A percentile compares a stretch with the other conserved stretches of the same genome.
Evolutionary conservation across 1,284 basidiomycete species (phyloP).

Genomic region (Leccinum glutinopallens): DNA sequence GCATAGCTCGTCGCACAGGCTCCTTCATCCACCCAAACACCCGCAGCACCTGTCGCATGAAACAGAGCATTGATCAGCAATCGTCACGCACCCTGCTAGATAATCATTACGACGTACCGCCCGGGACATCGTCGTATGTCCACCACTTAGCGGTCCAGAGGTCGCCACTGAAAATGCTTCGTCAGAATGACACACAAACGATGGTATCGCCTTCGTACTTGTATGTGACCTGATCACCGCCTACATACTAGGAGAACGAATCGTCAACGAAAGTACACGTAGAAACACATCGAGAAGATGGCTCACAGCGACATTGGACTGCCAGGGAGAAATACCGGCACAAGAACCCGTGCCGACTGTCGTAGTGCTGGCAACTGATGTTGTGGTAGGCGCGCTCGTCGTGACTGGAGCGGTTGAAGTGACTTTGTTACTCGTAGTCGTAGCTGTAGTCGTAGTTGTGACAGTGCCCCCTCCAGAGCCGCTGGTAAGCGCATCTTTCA

Average conservation of each 20-base stretch:
- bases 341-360: conserved; percentile 40
- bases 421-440: conserved; percentile 12
- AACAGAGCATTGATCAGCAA: neutral
- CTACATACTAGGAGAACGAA: conserved; percentile 17
- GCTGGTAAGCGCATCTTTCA: conserved; percentile 25
- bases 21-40: conserved; percentile 24
- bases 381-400: conserved; percentile 31
- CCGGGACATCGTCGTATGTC: conserved; percentile 25
- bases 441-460: conserved; percentile 21
- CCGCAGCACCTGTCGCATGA: conserved; percentile 17
- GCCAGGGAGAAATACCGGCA: conserved; percentile 50
- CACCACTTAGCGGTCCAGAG: conserved; percentile 28
- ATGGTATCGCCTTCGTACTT: conserved; percentile 9
- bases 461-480: conserved; percentile 15
- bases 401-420: conserved; percentile 30
- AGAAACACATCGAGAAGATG: neutral
- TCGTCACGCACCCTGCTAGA: neutral
- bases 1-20: conserved; percentile 11
- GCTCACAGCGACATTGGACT: conserved; percentile 45
- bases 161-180: conserved; percentile 17
- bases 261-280: conserved; percentile 6
- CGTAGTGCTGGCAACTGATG: conserved; percentile 21
- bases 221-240: conserved; percentile 28
- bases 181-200: conserved; percentile 5
- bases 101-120: conserved; percentile 18